Evolutionary conservation across 345 rosid species (phyloP).

Genomic region (Citrus hindsii): DNA sequence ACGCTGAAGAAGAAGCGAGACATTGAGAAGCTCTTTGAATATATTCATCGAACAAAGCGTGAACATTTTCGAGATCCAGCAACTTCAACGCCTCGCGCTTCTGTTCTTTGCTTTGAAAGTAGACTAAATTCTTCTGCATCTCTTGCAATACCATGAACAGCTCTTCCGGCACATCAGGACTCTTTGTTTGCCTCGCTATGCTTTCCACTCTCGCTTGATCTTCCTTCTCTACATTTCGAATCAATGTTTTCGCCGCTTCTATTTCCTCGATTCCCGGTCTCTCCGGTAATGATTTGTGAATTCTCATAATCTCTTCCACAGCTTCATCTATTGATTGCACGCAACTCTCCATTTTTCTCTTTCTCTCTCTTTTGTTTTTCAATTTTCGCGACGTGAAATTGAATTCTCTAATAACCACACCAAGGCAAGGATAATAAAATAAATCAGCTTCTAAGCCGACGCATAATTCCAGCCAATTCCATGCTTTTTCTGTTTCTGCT

Average conservation of each 20-base stretch:
- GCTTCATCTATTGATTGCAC: constrained; percentile 47
- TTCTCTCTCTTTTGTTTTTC: background rate
- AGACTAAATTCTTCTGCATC: constrained; percentile 62
- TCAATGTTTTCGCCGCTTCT: constrained; percentile 64
- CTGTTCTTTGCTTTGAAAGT: constrained; percentile 64
- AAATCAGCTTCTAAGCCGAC: background rate
- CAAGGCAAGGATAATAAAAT: background rate
- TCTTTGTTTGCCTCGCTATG: constrained; percentile 47
- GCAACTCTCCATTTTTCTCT: constrained; percentile 33
- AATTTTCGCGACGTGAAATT: background rate
- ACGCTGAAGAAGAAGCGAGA: constrained; percentile 39
- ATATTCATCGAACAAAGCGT: constrained; percentile 64
- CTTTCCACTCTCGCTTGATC: constrained; percentile 60
- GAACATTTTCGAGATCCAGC: constrained; percentile 74
- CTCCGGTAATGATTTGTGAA: constrained; percentile 73
- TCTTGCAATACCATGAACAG: constrained; percentile 62
- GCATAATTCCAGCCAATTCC: constrained; percentile 25
- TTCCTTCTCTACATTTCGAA: constrained; percentile 73
- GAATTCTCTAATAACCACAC: background rate
- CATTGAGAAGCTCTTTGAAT: constrained; percentile 86
- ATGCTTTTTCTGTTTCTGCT: constrained; percentile 2
- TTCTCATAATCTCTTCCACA: constrained; percentile 82
- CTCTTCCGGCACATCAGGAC: constrained; percentile 62
- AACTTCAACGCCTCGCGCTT: constrained; percentile 64
- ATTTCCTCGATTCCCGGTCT: constrained; percentile 79